Percentiles rank a stretch among this genome's conserved stretches.
These are phyloP conservation scores for Ogataea polymorpha DNA, from an alignment of 805 yeast species.

Conservation along the genomic window DNA sequence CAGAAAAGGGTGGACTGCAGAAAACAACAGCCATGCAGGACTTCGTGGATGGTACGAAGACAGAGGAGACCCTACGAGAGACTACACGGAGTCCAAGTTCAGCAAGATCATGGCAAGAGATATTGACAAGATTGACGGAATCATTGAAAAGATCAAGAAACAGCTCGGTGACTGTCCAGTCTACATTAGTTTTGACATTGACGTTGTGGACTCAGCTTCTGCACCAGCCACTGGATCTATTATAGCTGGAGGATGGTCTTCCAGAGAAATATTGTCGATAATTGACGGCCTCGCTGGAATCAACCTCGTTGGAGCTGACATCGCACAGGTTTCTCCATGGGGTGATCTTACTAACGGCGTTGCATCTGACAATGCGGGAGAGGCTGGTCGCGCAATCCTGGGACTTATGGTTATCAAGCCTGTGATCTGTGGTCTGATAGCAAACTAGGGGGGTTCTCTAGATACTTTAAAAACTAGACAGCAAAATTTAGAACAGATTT, in stretches of 20 bases:
- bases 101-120: slow-evolving; percentile 43
- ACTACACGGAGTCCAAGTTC: slow-evolving; percentile 27
- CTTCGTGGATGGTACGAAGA: slow-evolving; percentile 56
- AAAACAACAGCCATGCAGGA: slow-evolving; percentile 53
- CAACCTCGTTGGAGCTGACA: slow-evolving; percentile 66
- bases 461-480: too few species aligned
- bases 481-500: too few species aligned
- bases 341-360: slow-evolving; percentile 58
- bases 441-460: too few species aligned
- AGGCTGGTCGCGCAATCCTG: slow-evolving; percentile 50
- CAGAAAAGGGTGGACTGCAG: slow-evolving; percentile 53
- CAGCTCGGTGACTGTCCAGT: slow-evolving; percentile 38
- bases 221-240: slow-evolving; percentile 73
- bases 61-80: slow-evolving; percentile 38
- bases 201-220: slow-evolving; percentile 64
- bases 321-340: slow-evolving; percentile 68
- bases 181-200: slow-evolving; percentile 49
- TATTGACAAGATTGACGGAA: slow-evolving; percentile 39
- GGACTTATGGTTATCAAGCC: slow-evolving; percentile 44
- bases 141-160: slow-evolving; percentile 33
- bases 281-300: slow-evolving; percentile 55
- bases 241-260: slow-evolving; percentile 70
- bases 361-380: slow-evolving; percentile 64
- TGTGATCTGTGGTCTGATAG: too few species aligned
- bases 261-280: slow-evolving; percentile 56